These are phyloP conservation scores for Ambispora gerdemannii DNA, from an alignment of 192 early-diverging fungal genomes.

Conservation along the genomic window DNA sequence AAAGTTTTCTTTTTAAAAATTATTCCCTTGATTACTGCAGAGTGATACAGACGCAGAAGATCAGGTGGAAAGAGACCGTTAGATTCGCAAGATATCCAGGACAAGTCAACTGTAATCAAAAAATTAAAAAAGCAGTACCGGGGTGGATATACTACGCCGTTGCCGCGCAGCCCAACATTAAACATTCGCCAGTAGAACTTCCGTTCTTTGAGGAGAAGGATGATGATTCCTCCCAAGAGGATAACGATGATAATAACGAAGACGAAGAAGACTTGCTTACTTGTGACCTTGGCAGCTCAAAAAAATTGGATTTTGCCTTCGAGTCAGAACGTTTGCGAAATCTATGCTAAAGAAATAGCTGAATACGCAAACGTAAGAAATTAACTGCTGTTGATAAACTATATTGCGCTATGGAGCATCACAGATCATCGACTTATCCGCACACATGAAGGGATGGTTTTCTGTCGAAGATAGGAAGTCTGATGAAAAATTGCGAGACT, in stretches of 20 bases:
- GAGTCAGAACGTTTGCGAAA: conserved; percentile 19
- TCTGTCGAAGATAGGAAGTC: conserved; percentile 24
- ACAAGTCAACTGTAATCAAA: no score
- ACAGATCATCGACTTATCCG: conserved; percentile 30
- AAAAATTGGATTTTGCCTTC: conserved; percentile 29
- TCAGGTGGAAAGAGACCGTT: no score
- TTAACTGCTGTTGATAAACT: no score
- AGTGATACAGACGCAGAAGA: no score
- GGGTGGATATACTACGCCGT: no score
- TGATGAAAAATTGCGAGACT: conserved; percentile 6
- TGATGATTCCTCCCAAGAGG: conserved; percentile 12
- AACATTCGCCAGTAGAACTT: no score
- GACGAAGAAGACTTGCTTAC: conserved; percentile 2
- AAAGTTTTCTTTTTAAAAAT: no score
- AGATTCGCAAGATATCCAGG: no score
- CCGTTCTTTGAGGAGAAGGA: no score
- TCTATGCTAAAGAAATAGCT: conserved; percentile 20
- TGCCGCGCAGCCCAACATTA: no score
- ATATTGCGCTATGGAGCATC: conserved; percentile 28
- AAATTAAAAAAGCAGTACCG: no score
- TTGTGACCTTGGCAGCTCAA: neutral
- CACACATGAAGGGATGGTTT: conserved; percentile 29
- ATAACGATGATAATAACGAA: conserved; percentile 19
- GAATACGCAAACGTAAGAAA: conserved; percentile 11
- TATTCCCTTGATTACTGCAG: no score